Percentiles rank a stretch among this genome's conserved stretches.
phyloP scores from a whole-genome alignment of 768 basidiomycete species.

The Boletus fagicola region DNA sequence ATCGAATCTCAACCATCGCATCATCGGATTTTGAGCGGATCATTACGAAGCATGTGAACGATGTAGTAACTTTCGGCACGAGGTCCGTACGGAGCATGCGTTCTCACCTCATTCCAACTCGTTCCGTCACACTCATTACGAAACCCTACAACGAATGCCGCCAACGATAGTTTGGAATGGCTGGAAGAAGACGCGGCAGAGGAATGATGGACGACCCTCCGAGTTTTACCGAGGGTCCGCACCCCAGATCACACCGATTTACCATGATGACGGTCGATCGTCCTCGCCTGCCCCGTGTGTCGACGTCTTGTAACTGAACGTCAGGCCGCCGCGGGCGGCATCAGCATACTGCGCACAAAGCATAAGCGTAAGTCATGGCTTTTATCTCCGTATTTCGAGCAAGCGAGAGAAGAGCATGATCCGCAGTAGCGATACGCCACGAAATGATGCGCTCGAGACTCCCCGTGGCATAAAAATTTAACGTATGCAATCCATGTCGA shows the following conservation, averaged over 20 bases:
- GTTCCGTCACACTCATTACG: neutral
- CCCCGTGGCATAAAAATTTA: neutral
- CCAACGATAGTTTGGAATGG: neutral
- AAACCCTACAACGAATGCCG: neutral
- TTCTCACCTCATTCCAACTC: neutral
- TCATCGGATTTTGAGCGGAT: slow-evolving; percentile 1
- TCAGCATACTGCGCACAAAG: neutral
- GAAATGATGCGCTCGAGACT: slow-evolving; percentile 5
- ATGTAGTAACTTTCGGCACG: slow-evolving; percentile 1
- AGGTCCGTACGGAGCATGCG: neutral
- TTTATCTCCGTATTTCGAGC: neutral
- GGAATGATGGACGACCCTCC: neutral
- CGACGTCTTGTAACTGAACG: neutral
- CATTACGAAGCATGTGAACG: neutral
- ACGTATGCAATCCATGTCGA: neutral
- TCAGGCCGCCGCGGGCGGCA: neutral
- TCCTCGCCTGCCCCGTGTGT: neutral
- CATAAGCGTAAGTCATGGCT: neutral
- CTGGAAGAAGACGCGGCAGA: neutral
- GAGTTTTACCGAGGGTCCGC: neutral
- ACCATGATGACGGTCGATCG: too few species aligned
- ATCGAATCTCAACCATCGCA: neutral
- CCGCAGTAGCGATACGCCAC: slow-evolving; percentile 10
- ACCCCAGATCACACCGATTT: neutral
- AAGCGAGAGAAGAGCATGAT: slow-evolving; percentile 19